These are phyloP conservation scores for Neofusicoccum ribis DNA, from an alignment of 2,329 filamentous ascomycete genomes.

Conservation along the genomic window DNA sequence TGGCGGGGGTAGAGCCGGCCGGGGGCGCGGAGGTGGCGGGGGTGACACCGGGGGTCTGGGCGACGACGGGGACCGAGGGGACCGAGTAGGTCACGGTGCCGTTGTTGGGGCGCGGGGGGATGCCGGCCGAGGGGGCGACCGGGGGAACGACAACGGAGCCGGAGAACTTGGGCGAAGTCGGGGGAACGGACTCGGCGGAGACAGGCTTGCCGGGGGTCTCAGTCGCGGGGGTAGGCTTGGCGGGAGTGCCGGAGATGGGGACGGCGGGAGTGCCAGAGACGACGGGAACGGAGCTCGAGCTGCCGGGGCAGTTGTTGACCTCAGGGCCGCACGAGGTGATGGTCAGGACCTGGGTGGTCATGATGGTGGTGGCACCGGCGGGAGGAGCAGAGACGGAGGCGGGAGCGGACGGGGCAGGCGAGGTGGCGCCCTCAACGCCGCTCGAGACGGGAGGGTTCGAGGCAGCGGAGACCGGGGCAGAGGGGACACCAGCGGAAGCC, in stretches of 20 bases:
- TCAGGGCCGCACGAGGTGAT: constrained; percentile 14
- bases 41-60: not conserved
- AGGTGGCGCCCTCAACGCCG: not conserved
- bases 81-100: constrained; percentile 5
- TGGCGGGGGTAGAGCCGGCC: not conserved
- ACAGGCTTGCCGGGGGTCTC: constrained; percentile 1
- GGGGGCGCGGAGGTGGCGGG: not conserved
- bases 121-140: not conserved
- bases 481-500: not conserved
- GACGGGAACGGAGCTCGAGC: constrained; percentile 5
- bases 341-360: constrained; percentile 15
- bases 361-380: not conserved
- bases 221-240: not conserved
- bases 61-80: not conserved
- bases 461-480: not conserved
- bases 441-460: not conserved
- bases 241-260: not conserved
- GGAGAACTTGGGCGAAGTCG: not conserved
- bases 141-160: not conserved
- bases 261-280: not conserved
- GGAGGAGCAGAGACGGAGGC: constrained; percentile 1
- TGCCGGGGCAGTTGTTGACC: constrained; percentile 25
- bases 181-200: not conserved
- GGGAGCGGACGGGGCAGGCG: not conserved
- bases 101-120: constrained; percentile 1